Evolutionary conservation across 345 rosid genomes (phyloP), one percentile per base, ranked within the genome.

Genomic region (Salix dunnii): DNA sequence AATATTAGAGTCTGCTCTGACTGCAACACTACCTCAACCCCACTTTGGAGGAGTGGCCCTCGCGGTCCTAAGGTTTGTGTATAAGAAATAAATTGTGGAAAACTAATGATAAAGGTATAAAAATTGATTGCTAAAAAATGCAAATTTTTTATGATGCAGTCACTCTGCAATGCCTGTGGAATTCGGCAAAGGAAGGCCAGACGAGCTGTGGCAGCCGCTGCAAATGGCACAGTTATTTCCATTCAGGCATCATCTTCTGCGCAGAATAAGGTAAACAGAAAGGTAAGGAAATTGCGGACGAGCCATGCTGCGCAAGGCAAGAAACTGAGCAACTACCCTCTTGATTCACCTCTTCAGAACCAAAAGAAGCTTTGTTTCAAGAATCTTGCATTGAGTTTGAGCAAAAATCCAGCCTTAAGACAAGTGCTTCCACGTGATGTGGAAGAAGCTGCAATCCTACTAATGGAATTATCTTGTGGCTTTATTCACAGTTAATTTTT

Each of bases 141-240:
- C 7, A 66, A 27, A n/a, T 51, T 51, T 55, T 14, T 6, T 12
- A 10, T n/a, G 48, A 48, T 79, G 74, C 90, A 94, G 98, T 88
- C 98, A 30, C 97, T 94, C 53, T 94, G 98, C 85, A 93, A 93
- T 74, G 98, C 98, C 10, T 93, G 97, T 62, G 98, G 98, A 74
- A 93, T 93, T 76, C 85, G 97, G 16, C 95, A 89, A 80, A 89
- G 97, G 90, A 94, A 94, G 89, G 97, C 96, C 3, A 87, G 94
- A 65, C 79, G 94, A 31, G 96, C 96, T 4, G 80, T 90, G 85
- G 90, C 83, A 67, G 92, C 70, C 1, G 82, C 53, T 23, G 12
- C 36, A 20, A 66, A 30, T 42, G 76, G 74, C 36, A 30, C 69
- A 9, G 67, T 18, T 7, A 21, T 53, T n/a, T 17, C 72, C 8